Evolutionary conservation across 225 moss, liverwort and hornwort species (phyloP).

Genomic region (Rhytidiadelphus loreus): DNA sequence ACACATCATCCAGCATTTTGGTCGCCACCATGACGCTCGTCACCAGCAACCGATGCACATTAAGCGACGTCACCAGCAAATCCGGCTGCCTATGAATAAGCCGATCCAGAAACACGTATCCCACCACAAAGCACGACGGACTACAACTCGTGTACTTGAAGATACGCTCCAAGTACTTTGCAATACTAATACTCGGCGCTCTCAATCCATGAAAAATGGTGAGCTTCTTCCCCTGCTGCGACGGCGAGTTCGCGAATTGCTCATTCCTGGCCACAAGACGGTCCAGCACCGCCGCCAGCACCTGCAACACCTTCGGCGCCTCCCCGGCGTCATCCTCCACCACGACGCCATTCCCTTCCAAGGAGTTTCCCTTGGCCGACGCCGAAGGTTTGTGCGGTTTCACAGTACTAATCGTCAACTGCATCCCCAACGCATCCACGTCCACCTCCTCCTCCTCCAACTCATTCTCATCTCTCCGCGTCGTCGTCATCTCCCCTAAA

Average conservation of each 20-base stretch:
- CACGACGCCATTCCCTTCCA: background rate
- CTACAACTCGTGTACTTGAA: constrained; percentile 95
- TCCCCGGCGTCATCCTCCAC: constrained; percentile 16
- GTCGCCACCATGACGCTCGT: constrained; percentile 89
- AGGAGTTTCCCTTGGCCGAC: background rate
- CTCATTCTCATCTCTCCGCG: background rate
- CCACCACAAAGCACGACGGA: constrained; percentile 87
- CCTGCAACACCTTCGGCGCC: constrained; percentile 62
- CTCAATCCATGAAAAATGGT: constrained; percentile 82
- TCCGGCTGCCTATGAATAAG: constrained; percentile 91
- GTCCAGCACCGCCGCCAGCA: constrained; percentile 81
- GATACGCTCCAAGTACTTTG: constrained; percentile 87
- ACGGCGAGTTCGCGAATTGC: constrained; percentile 43
- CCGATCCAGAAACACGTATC: constrained; percentile 84
- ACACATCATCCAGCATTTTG: constrained; percentile 97
- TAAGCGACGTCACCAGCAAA: constrained; percentile 84
- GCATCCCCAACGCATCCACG: constrained; percentile 30
- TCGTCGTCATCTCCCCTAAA: background rate
- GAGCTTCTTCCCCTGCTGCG: constrained; percentile 68
- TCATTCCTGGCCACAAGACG: constrained; percentile 78
- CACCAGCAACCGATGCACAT: constrained; percentile 82
- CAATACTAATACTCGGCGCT: constrained; percentile 78
- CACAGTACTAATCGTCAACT: constrained; percentile 5
- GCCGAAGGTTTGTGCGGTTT: background rate
- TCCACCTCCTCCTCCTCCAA: constrained; percentile 4